A percentile compares a stretch with the other conserved stretches of the same genome.
Evolutionary conservation across 371 early-diverging fungal genomes (phyloP).

Genomic region (Dinochytrium kinnereticum): DNA sequence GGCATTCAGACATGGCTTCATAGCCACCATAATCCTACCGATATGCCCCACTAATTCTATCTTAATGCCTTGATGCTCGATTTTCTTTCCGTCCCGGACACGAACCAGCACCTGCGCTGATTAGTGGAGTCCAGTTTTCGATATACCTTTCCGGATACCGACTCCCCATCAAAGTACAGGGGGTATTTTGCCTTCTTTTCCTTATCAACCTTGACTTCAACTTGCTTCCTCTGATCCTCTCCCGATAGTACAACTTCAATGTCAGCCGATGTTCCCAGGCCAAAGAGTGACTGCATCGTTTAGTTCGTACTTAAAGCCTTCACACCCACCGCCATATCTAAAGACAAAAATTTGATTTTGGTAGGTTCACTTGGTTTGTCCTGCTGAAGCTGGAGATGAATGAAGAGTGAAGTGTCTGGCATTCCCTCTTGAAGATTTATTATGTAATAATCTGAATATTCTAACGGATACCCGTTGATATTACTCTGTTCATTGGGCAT

Average conservation of each 20-base stretch:
- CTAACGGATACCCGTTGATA: too few relatives aligned
- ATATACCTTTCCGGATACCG: constrained; percentile 90
- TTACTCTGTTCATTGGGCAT: not conserved
- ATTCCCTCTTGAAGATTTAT: not conserved
- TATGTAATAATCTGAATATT: too few relatives aligned
- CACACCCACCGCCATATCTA: not conserved
- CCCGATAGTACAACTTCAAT: constrained; percentile 81
- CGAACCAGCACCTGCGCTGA: constrained; percentile 79
- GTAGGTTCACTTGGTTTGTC: too few relatives aligned
- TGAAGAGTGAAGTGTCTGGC: too few relatives aligned
- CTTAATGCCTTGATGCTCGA: constrained; percentile 97
- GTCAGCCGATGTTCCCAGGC: constrained; percentile 70
- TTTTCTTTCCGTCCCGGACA: constrained; percentile 85
- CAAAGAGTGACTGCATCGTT: constrained; percentile 43
- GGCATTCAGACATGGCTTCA: not conserved
- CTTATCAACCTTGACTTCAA: constrained; percentile 86
- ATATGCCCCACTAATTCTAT: constrained; percentile 96
- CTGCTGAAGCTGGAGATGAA: too few relatives aligned
- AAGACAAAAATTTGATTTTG: too few relatives aligned
- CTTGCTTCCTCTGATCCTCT: constrained; percentile 79
- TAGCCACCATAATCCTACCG: constrained; percentile 56
- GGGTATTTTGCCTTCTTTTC: constrained; percentile 82
- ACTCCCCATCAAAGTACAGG: constrained; percentile 96
- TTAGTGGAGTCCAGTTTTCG: not conserved
- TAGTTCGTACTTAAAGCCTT: not conserved